Conservation (phyloP, 441 rosid genomes). For the Arabidopsis lyrata region DNA sequence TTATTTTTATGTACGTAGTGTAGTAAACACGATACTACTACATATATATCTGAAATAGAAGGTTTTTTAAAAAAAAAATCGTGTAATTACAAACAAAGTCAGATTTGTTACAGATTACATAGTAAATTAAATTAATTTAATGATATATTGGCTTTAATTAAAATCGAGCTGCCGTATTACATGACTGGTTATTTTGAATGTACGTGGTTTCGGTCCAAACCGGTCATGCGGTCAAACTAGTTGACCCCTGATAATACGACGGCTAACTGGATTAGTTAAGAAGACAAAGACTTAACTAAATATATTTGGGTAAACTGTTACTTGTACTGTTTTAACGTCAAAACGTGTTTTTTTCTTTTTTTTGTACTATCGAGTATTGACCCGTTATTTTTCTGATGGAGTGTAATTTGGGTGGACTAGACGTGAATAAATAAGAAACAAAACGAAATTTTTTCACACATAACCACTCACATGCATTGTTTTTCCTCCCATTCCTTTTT, state of each 20-base stretch:
- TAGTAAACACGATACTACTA: not conserved
- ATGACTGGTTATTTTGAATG: conserved; percentile 15
- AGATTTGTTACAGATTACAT: conserved; percentile 1
- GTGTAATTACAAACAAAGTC: conserved; percentile 4
- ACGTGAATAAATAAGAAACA: no score
- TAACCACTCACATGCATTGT: no score
- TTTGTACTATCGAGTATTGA: no score
- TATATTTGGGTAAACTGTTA: not conserved
- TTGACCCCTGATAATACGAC: not conserved
- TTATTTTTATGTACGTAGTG: not conserved
- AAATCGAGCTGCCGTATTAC: conserved; percentile 8
- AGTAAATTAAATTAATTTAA: not conserved
- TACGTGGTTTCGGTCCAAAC: conserved; percentile 11
- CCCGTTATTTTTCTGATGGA: no score
- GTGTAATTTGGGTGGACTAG: no score
- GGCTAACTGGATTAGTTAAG: not conserved
- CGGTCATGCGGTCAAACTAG: conserved; percentile 29
- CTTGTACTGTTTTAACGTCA: not conserved
- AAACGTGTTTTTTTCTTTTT: no score
- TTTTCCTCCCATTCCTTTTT: no score
- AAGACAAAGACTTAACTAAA: not conserved
- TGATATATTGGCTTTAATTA: conserved; percentile 18
- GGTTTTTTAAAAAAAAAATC: no score
- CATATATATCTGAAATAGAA: not conserved
- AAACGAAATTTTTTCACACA: no score